Base-by-base conservation (phyloP, 2,329 filamentous ascomycete genomes). In the Remersonia thermophila region DNA sequence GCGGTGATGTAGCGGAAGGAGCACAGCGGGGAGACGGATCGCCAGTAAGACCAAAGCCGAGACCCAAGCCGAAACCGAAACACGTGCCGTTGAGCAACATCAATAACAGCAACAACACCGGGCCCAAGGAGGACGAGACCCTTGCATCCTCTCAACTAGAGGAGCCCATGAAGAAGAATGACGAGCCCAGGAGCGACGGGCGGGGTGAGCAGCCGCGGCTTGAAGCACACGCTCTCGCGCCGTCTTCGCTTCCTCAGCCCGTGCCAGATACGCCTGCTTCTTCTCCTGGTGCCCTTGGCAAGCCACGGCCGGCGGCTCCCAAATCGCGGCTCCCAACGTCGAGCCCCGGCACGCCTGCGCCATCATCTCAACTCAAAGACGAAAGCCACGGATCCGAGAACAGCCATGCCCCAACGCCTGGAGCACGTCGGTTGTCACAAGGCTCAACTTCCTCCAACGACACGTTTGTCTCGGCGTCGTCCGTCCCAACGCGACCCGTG, bases 381-480 rank as follows among this genome's bases (percentile, higher is more conserved):
- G 34, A 30, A 17, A 27, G 16, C 10, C 16, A 33, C 4, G 10
- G 15, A 13, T 10, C 18, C 25, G 9, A 17, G 1, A 12, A 13
- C 2, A 6, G 11, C 20, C 17, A 20, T 14, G 23, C 29, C 12
- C 34, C 9, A 10, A 12, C 15, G 14, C 27, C 34, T 14, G 20
- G 12, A n/a, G 16, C 11, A 7, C 45, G 46, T 26, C 46, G 44
- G 7, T 27, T 39, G 10, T 53, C 49, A 2, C 40, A 43, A 17
- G 43, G 49, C 27, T 61, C 61, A 3, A 50, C 46, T 4, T 64
- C 61, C 4, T 67, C 65, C 3, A 50, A 65, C 42, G 65, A 68
- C 36, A 66, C 60, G 1, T 69, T 69, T 43, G 63, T 58, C 35
- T 54, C 61, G 23, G 50, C 54, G 30, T 54, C 56, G 28, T 55